A percentile compares a stretch with the other conserved stretches of the same genome.
phyloP scores from a whole-genome alignment of 352 stramenopile genomes.

The Phytopythium cucurbitacearum region DNA sequence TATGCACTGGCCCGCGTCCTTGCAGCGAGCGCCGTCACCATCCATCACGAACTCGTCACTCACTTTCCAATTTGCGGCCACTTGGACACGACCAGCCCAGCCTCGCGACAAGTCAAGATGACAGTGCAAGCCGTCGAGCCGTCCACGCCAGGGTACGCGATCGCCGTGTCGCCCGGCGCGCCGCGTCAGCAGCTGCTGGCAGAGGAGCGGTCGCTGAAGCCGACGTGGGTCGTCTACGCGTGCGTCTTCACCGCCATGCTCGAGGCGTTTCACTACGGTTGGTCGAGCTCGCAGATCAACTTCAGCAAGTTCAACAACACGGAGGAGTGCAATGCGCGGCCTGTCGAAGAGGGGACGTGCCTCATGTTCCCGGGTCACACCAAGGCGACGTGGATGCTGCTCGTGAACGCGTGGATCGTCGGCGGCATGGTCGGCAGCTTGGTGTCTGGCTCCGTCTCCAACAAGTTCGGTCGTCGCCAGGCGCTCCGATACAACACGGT shows the following conservation, averaged over 20 bases:
- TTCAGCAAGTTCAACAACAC: conserved; percentile 33
- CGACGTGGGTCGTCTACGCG: conserved; percentile 27
- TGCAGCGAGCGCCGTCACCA: no score
- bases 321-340: conserved; percentile 18
- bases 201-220: conserved; percentile 7
- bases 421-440: conserved; percentile 50
- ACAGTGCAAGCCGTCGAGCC: background rate
- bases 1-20: no score
- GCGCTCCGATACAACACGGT: conserved; percentile 21
- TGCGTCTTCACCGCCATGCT: conserved; percentile 21
- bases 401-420: conserved; percentile 58
- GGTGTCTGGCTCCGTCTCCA: conserved; percentile 24
- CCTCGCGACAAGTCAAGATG: no score
- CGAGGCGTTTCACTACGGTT: conserved; percentile 37
- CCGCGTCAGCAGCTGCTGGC: background rate
- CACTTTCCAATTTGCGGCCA: no score
- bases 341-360: conserved; percentile 27
- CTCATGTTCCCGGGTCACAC: conserved; percentile 60
- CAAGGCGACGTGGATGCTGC: conserved; percentile 36
- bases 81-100: no score
- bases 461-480: conserved; percentile 40
- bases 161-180: background rate
- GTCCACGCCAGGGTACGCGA: background rate
- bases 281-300: conserved; percentile 41
- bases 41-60: no score